Evolutionary conservation across 164 flowering plant species (phyloP).

Genomic region (Taxillus chinensis): DNA sequence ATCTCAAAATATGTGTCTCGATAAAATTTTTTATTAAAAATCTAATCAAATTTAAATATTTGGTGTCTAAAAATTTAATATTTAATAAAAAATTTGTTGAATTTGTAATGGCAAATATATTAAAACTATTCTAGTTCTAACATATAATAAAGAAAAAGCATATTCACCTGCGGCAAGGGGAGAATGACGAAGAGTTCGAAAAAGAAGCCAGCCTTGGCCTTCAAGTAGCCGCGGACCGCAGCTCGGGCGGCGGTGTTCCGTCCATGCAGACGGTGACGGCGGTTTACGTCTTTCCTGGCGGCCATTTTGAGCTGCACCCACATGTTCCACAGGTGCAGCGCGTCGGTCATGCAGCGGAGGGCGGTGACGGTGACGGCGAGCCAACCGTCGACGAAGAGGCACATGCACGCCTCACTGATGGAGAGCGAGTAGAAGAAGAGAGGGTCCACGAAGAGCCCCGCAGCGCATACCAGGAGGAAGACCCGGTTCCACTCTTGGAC

Average conservation of each 20-base stretch:
- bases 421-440: conserved; percentile 88
- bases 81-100: too few relatives aligned
- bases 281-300: background rate
- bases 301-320: conserved; percentile 71
- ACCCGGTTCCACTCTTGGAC: conserved; percentile 80
- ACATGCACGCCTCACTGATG: conserved; percentile 64
- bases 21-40: too few relatives aligned
- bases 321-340: conserved; percentile 78
- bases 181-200: conserved; percentile 82
- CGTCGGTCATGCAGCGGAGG: conserved; percentile 84
- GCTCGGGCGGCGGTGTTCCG: conserved; percentile 7
- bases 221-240: conserved; percentile 36
- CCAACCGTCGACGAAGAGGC: conserved; percentile 93
- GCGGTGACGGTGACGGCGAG: conserved; percentile 76
- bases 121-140: too few relatives aligned
- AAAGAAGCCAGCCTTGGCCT: conserved; percentile 57
- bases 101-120: too few relatives aligned
- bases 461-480: conserved; percentile 65
- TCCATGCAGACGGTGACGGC: background rate
- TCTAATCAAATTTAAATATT: too few relatives aligned
- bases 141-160: too few relatives aligned
- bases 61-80: too few relatives aligned
- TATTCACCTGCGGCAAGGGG: conserved; percentile 72
- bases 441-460: conserved; percentile 82
- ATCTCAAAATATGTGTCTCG: too few relatives aligned